Conservation (phyloP, 1,284 basidiomycete genomes). For the Melampsora americana region DNA sequence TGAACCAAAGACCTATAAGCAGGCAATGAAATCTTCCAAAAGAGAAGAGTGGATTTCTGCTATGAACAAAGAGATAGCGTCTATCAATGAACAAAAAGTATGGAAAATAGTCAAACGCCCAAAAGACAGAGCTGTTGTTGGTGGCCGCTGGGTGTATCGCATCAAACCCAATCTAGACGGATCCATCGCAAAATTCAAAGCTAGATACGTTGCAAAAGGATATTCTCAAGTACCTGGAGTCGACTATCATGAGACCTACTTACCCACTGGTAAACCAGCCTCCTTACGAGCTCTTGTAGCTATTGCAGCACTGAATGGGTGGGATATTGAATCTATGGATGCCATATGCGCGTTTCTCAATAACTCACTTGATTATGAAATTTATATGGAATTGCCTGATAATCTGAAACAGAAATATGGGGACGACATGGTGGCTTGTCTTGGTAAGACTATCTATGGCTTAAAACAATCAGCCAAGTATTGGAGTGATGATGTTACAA, state of each 20-base stretch:
- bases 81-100: too few species aligned
- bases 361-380: constrained; percentile 16
- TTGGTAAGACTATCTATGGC: neutral
- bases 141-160: constrained; percentile 27
- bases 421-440: neutral
- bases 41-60: too few species aligned
- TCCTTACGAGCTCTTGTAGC: constrained; percentile 15
- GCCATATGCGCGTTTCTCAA: constrained; percentile 44
- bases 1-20: too few species aligned
- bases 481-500: too few species aligned
- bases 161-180: too few species aligned
- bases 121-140: neutral
- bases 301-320: too few species aligned
- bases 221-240: constrained; percentile 38
- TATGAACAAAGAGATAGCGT: too few species aligned
- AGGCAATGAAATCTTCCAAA: too few species aligned
- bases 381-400: neutral
- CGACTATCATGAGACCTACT: constrained; percentile 44
- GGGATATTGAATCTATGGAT: constrained; percentile 33
- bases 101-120: neutral
- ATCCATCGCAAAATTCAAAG: constrained; percentile 32
- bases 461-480: too few species aligned
- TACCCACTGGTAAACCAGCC: constrained; percentile 21
- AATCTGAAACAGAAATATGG: neutral
- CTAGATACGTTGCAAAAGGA: constrained; percentile 44